A percentile compares a stretch with the other conserved stretches of the same genome.
Evolutionary conservation across 148 eudicot species (phyloP).

Genomic region (Chenopodium quinoa): DNA sequence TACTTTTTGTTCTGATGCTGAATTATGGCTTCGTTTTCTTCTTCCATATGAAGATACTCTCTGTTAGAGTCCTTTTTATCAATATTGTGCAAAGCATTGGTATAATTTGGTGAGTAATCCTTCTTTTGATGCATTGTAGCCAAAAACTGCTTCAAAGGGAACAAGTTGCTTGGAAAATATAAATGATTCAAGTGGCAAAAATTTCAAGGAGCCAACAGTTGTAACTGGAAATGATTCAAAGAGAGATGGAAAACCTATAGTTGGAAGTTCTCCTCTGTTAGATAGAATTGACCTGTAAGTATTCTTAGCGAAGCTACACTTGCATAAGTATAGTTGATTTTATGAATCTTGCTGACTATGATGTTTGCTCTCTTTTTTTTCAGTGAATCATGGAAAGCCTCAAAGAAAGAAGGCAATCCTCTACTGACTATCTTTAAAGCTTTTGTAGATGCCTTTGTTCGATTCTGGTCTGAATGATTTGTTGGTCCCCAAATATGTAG

Average conservation of each 20-base stretch:
- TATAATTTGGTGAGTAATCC: background rate
- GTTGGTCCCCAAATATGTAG: background rate
- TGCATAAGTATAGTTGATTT: background rate
- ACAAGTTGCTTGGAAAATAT: background rate
- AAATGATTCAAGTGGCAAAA: conserved; percentile 12
- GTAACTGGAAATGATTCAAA: conserved; percentile 22
- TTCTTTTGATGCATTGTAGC: conserved; percentile 30
- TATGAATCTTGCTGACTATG: background rate
- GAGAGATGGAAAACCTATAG: conserved; percentile 24
- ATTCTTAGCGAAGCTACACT: background rate
- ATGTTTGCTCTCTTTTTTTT: conserved; percentile 1
- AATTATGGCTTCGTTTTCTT: background rate
- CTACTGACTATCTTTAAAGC: conserved; percentile 47
- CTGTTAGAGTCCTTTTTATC: background rate
- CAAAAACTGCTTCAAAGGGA: conserved; percentile 23
- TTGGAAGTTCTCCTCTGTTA: conserved; percentile 40
- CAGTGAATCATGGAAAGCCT: conserved; percentile 64
- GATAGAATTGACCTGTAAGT: conserved; percentile 77
- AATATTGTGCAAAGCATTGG: background rate
- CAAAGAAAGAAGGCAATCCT: conserved; percentile 44
- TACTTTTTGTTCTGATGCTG: background rate
- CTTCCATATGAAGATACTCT: background rate
- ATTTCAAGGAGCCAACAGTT: conserved; percentile 21
- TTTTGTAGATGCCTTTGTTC: conserved; percentile 49
- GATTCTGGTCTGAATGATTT: conserved; percentile 54